Percentiles rank a stretch among this genome's conserved stretches.
Evolutionary conservation across 495 filamentous ascomycete genomes (phyloP).

Genomic region (Echria macrotheca): DNA sequence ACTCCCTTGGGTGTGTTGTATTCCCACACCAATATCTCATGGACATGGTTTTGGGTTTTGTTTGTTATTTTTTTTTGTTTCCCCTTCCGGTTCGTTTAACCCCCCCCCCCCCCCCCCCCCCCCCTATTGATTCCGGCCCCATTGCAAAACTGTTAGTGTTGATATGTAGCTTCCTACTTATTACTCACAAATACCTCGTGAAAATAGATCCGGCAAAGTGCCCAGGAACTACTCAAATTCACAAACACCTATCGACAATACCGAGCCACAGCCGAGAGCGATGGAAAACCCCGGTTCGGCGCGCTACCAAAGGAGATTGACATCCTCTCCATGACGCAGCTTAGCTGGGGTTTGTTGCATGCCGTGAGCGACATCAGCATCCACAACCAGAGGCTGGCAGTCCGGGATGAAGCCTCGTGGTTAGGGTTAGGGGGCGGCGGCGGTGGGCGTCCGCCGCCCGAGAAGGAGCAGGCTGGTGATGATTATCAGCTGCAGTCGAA

Average conservation of each 20-base stretch:
- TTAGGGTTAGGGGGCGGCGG: background rate
- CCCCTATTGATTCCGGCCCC: too few relatives aligned
- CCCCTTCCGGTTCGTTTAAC: too few relatives aligned
- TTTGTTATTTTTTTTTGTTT: too few relatives aligned
- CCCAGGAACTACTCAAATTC: constrained; percentile 17
- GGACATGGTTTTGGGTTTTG: too few relatives aligned
- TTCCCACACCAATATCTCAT: too few relatives aligned
- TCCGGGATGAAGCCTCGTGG: background rate
- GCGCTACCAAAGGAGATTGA: constrained; percentile 17
- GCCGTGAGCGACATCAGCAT: constrained; percentile 17
- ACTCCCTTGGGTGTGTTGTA: too few relatives aligned
- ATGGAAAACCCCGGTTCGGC: background rate
- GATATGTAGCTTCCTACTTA: too few relatives aligned
- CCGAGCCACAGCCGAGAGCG: background rate
- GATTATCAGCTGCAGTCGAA: too few relatives aligned
- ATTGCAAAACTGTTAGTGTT: too few relatives aligned
- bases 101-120: too few relatives aligned
- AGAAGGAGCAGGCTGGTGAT: too few relatives aligned
- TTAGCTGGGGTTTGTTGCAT: constrained; percentile 15
- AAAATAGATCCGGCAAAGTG: constrained; percentile 13
- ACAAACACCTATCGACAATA: constrained; percentile 11
- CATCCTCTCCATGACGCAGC: constrained; percentile 19
- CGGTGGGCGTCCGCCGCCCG: background rate
- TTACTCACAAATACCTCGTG: too few relatives aligned
- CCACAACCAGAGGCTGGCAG: constrained; percentile 8